Conservation (phyloP, 2,329 filamentous ascomycete genomes). For the Epichloe gansuensis region DNA sequence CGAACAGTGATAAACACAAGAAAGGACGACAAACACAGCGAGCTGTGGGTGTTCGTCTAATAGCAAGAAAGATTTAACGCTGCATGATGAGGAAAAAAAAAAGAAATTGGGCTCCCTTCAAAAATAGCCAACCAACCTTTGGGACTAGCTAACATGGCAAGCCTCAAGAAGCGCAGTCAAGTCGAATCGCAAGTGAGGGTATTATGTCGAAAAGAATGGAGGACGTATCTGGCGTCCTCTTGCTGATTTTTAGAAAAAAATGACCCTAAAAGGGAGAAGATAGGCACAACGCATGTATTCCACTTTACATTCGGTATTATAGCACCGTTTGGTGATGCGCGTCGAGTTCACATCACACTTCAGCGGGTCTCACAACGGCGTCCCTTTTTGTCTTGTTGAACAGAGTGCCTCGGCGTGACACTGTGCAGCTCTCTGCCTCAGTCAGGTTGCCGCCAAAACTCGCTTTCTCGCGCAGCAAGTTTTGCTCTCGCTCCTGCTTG, state of each 20-base stretch:
- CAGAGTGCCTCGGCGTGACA: constrained; percentile 30
- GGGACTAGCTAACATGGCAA: too few species aligned
- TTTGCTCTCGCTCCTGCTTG: constrained; percentile 26
- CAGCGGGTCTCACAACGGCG: constrained; percentile 7
- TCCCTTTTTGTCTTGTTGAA: constrained; percentile 31
- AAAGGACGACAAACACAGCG: background rate
- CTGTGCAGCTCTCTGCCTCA: constrained; percentile 16
- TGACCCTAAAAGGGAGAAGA: background rate
- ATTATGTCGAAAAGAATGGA: background rate
- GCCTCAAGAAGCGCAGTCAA: too few species aligned
- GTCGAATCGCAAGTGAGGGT: background rate
- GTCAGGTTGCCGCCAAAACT: constrained; percentile 19
- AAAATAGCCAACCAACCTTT: too few species aligned
- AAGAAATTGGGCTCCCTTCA: too few species aligned
- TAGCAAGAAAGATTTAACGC: too few species aligned
- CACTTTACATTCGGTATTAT: too few species aligned
- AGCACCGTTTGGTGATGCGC: too few species aligned
- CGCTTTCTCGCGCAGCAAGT: constrained; percentile 14
- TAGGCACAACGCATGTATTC: background rate
- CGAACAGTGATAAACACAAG: background rate
- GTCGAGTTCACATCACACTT: constrained; percentile 4
- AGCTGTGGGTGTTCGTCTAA: too few species aligned
- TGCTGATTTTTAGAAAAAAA: background rate
- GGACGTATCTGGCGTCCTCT: background rate
- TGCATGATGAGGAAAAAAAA: too few species aligned